A percentile compares a stretch with the other conserved stretches of the same genome.
Evolutionary conservation across 148 eudicot genomes (phyloP).

Genomic region (Vaccinium vitisidaea): DNA sequence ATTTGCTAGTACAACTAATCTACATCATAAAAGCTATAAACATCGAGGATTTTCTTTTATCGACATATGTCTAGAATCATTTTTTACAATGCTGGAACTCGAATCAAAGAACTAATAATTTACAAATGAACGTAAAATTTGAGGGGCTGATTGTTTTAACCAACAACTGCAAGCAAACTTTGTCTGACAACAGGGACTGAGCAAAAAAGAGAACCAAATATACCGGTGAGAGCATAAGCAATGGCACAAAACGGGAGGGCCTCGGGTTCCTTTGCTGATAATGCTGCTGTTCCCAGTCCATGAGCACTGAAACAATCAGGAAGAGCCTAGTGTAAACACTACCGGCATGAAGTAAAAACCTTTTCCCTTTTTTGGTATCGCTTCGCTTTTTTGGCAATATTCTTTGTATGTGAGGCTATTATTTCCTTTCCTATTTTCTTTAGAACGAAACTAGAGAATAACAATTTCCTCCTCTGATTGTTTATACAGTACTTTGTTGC

Average conservation of each 20-base stretch:
- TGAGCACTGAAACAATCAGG: conserved; percentile 63
- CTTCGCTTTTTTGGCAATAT: background rate
- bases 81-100: background rate
- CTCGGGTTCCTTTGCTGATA: conserved; percentile 97
- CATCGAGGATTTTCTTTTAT: background rate
- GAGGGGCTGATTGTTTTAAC: conserved; percentile 35
- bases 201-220: conserved; percentile 81
- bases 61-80: background rate
- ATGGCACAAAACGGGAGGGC: conserved; percentile 99
- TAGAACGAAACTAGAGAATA: background rate
- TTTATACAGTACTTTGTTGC: background rate
- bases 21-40: background rate
- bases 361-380: background rate
- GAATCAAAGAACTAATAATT: background rate
- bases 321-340: background rate
- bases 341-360: background rate
- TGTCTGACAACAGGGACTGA: conserved; percentile 82
- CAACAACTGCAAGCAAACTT: conserved; percentile 82
- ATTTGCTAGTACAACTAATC: background rate
- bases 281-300: conserved; percentile 97
- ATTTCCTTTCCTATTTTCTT: background rate
- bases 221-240: conserved; percentile 93
- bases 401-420: background rate
- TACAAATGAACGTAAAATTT: background rate
- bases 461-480: background rate